Evolutionary conservation across 257 asterid genomes (phyloP).

Genomic region (Salvia splendens): DNA sequence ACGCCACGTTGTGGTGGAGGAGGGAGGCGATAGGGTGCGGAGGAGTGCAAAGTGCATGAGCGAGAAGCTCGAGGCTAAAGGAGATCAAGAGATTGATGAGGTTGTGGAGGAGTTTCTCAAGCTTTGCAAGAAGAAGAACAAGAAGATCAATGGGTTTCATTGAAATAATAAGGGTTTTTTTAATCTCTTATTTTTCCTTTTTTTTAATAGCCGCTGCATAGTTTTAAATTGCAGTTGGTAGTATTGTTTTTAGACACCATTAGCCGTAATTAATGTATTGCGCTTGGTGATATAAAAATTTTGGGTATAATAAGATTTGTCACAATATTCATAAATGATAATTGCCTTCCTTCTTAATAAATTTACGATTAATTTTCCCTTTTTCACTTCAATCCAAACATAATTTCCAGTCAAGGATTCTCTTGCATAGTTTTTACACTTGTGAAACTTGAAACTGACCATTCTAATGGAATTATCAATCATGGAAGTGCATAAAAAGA

Average conservation of each 20-base stretch:
- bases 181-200: neutral
- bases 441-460: too few species aligned
- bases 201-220: neutral
- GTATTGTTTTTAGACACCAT: neutral
- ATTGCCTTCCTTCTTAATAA: too few species aligned
- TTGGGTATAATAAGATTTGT: neutral
- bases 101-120: slow-evolving; percentile 39
- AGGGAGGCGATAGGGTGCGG: slow-evolving; percentile 31
- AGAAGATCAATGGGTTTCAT: slow-evolving; percentile 17
- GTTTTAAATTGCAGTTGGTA: slow-evolving; percentile 2
- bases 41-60: slow-evolving; percentile 32
- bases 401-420: too few species aligned
- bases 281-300: neutral
- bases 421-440: too few species aligned
- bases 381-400: too few species aligned
- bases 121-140: slow-evolving; percentile 21
- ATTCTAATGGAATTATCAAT: too few species aligned
- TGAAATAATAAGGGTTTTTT: neutral
- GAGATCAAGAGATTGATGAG: slow-evolving; percentile 46
- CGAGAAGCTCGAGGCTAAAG: slow-evolving; percentile 35
- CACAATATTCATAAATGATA: too few species aligned
- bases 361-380: too few species aligned
- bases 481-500: too few species aligned
- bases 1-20: slow-evolving; percentile 34
- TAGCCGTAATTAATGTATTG: neutral